These are phyloP conservation scores for Sequoiadendron giganteum DNA, from an alignment of 75 land plant genomes.

Conservation along the genomic window DNA sequence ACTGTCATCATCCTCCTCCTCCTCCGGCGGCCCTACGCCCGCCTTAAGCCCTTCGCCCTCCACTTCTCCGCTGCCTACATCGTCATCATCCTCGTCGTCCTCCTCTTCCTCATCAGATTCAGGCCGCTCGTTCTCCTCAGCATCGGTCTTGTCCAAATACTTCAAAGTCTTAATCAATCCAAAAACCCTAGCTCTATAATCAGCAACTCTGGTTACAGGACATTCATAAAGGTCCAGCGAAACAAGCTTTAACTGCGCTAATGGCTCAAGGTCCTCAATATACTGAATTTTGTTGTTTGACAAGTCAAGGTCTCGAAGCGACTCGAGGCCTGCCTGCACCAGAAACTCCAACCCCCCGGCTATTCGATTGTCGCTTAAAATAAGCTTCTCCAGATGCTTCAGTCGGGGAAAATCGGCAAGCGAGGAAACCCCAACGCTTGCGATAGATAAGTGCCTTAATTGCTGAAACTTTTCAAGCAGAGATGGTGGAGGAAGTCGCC, in stretches of 20 bases:
- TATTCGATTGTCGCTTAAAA: slow-evolving; percentile 89
- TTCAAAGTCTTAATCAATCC: slow-evolving; percentile 65
- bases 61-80: slow-evolving; percentile 55
- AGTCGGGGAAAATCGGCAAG: slow-evolving; percentile 86
- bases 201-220: slow-evolving; percentile 69
- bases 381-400: slow-evolving; percentile 52
- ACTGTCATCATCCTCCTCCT: slow-evolving; percentile 46
- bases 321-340: slow-evolving; percentile 72
- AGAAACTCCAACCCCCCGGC: slow-evolving; percentile 80
- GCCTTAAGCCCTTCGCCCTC: slow-evolving; percentile 57
- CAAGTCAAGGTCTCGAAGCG: slow-evolving; percentile 79
- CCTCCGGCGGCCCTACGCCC: slow-evolving; percentile 14
- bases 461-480: slow-evolving; percentile 58
- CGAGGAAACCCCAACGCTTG: slow-evolving; percentile 75
- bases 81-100: slow-evolving; percentile 76
- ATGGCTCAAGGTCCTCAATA: slow-evolving; percentile 75
- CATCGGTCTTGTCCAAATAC: slow-evolving; percentile 80
- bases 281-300: slow-evolving; percentile 85
- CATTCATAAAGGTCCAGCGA: slow-evolving; percentile 92
- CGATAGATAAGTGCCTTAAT: slow-evolving; percentile 74
- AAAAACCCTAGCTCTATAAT: slow-evolving; percentile 74
- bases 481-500: slow-evolving; percentile 70
- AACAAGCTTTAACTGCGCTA: slow-evolving; percentile 64
- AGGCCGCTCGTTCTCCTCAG: slow-evolving; percentile 71
- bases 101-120: slow-evolving; percentile 90